Percentiles rank a stretch among this genome's conserved stretches.
Conservation (phyloP, 148 eudicot genomes). For the Dysphania ambrosioides region DNA sequence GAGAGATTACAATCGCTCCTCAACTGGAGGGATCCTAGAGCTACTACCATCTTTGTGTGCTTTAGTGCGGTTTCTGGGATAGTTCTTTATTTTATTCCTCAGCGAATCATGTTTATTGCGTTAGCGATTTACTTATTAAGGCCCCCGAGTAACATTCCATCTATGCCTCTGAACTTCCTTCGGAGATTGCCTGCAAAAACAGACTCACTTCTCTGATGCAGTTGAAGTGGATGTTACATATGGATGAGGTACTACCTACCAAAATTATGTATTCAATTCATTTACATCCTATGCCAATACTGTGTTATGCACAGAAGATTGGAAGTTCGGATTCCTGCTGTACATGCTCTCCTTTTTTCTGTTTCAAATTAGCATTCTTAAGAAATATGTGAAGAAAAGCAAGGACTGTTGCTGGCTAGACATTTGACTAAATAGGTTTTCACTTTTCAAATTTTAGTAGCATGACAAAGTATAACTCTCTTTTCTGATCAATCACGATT, state of each 20-base stretch:
- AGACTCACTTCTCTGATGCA: conserved; percentile 31
- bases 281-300: not conserved
- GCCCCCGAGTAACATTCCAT: conserved; percentile 32
- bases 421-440: no score
- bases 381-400: not conserved
- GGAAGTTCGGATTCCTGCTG: no score
- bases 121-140: conserved; percentile 24
- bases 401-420: no score
- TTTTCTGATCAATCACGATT: no score
- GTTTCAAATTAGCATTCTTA: not conserved
- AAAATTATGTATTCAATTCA: not conserved
- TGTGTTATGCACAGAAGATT: not conserved
- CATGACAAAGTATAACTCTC: no score
- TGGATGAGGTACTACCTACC: not conserved
- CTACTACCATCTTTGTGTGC: conserved; percentile 34
- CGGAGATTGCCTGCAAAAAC: conserved; percentile 37
- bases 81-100: conserved; percentile 22
- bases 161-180: conserved; percentile 32
- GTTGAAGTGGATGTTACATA: not conserved
- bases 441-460: no score
- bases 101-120: not conserved
- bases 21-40: conserved; percentile 49
- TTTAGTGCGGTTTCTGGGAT: conserved; percentile 24
- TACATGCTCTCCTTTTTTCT: no score
- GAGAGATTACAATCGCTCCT: conserved; percentile 40